These are phyloP conservation scores for Diplogelasinospora grovesii DNA, from an alignment of 495 filamentous ascomycete genomes.

Conservation along the genomic window DNA sequence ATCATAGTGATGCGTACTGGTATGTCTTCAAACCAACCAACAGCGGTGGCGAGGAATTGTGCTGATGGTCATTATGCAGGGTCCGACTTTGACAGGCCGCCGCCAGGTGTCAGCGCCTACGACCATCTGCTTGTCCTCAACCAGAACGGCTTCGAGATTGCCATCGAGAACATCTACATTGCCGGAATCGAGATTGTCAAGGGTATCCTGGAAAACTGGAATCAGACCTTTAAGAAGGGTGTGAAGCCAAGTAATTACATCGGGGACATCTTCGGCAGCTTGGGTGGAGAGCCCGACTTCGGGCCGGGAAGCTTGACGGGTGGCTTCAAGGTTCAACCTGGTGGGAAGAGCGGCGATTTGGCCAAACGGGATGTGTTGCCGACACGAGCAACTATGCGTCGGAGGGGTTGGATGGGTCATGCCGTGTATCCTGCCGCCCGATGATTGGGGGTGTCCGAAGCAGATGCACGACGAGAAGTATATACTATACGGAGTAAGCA, in stretches of 20 bases:
- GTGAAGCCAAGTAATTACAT: conserved; percentile 62
- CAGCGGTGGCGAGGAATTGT: background rate
- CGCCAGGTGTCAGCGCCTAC: conserved; percentile 45
- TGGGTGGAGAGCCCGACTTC: conserved; percentile 62
- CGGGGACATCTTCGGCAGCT: conserved; percentile 63
- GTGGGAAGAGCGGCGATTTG: background rate
- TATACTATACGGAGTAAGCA: too few relatives aligned
- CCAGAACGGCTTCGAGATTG: conserved; percentile 52
- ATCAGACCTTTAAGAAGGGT: conserved; percentile 49
- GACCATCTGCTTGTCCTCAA: conserved; percentile 52
- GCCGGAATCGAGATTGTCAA: conserved; percentile 61
- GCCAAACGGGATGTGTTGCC: background rate
- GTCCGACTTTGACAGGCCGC: conserved; percentile 65
- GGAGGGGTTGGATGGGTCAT: too few relatives aligned
- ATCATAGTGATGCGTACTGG: conserved; percentile 66
- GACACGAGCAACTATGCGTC: too few relatives aligned
- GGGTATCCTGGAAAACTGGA: conserved; percentile 58
- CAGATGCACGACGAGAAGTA: too few relatives aligned
- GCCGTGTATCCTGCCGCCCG: background rate
- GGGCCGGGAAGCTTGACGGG: conserved; percentile 44
- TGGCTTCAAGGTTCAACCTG: conserved; percentile 13
- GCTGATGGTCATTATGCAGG: conserved; percentile 22
- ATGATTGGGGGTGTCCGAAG: background rate
- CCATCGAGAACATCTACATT: conserved; percentile 59
- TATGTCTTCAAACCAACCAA: conserved; percentile 3